Evolutionary conservation across 2,329 filamentous ascomycete genomes (phyloP), one percentile per base, ranked within the genome.

Genomic region (Aschersonia sp.): DNA sequence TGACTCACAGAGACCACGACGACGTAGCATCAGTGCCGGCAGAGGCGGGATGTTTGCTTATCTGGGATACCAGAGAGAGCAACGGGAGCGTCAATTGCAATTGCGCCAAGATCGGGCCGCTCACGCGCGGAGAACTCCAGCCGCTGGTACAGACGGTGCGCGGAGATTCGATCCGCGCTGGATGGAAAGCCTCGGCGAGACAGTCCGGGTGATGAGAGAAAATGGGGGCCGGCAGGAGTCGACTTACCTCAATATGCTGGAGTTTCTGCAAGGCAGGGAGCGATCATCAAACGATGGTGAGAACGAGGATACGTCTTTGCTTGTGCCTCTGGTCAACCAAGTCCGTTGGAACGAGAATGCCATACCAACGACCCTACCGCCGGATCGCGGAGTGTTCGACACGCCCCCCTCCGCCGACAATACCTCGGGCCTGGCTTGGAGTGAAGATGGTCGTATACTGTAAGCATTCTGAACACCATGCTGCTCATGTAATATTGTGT

Each of bases 381-480:
- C 58, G 4, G 67, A 70, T 30, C 65, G 69, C 5, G 65, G 65
- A 4, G 61, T 68, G 30, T 65, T 68, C n/a, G 66, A 69, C 48
- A 61, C 64, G 47, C 65, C 65, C 1, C 68, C 72, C 9, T 68
- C 71, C 41, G 66, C 71, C 3, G 72, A 78, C 45, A 77, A 80
- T 47, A 82, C 79, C 2, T 75, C 78, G 9, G 79, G 79, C 2
- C 62, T 80, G 53, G 67, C 72, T 29, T 83, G 79, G 79, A 80
- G 76, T 52, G 71, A 75, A 38, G 75, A 82, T 55, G 79, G 79
- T 2, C 69, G 69, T 44, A 70, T 65, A 29, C 56, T 83, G 78
- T 82, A 62, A 72, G 78, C 20, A 20, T n/a, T n/a, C 5, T 28
- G 40, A n/a, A 9, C 9, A 2, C 9, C 4, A 42, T 20, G 9